Conservation (phyloP, 306 rosid species). For the Vigna trinervia region DNA sequence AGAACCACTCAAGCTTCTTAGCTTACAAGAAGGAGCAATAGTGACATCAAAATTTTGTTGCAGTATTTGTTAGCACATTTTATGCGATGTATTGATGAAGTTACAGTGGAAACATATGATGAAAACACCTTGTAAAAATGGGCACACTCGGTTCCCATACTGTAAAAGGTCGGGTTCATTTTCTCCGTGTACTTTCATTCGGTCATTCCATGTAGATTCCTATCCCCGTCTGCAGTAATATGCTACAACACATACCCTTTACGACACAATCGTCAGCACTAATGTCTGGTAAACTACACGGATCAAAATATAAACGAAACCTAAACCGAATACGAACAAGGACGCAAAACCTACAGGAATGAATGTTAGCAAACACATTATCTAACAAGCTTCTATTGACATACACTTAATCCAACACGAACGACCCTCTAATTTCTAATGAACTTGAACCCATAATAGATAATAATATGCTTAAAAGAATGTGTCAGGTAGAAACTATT, state of each 20-base stretch:
- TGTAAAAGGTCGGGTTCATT: neutral
- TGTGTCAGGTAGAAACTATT: too few species aligned
- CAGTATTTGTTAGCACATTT: neutral
- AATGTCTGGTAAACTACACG: neutral
- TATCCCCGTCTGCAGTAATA: neutral
- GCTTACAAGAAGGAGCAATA: constrained; percentile 5
- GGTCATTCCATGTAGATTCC: neutral
- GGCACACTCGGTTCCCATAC: neutral
- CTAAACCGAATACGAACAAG: neutral
- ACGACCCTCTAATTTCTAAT: too few species aligned
- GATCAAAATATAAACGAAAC: neutral
- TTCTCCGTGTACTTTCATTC: neutral
- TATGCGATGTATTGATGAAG: neutral
- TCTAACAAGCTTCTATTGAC: neutral
- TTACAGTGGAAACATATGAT: neutral
- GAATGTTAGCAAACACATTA: neutral
- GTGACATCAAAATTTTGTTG: neutral
- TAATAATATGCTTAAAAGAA: too few species aligned
- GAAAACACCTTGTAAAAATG: neutral
- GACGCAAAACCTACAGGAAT: neutral
- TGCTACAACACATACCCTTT: neutral
- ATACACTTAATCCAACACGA: neutral
- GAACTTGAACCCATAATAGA: too few species aligned
- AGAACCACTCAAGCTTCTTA: constrained; percentile 16
- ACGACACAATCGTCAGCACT: neutral